Base-by-base conservation (phyloP, 2,329 filamentous ascomycete genomes). In the Botrytis galanthina region DNA sequence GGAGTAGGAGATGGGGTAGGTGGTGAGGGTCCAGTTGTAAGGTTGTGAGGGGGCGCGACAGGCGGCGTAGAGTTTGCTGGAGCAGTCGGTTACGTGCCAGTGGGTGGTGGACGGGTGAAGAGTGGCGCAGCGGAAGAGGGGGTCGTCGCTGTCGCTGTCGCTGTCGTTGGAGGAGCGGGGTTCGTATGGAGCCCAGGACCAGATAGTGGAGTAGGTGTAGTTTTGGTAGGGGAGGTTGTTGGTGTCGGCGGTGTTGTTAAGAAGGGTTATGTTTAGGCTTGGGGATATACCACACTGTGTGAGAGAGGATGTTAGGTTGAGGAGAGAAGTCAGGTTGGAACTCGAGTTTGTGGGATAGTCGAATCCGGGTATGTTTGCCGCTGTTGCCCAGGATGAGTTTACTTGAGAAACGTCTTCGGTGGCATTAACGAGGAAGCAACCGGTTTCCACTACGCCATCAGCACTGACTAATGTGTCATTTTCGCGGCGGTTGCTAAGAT, bases 251-350 rank as follows among this genome's bases (percentile, higher is more conserved):
- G 87, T 88, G 32, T 79, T 76, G 73, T 84, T 84, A 61, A 85
- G 83, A 3, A 91, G 82, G 1, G 88, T 88, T 35, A 80, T 78
- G 78, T 91, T 91, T 14, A 92, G 82, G 4, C 87, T 80, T 0
- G 89, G 85, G 1, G 88, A 89, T 59, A 91, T 85, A 26, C 90
- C 90, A 78, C 90, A 92, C 16, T 83, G 81, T 7, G 86, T 88
- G 2, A 85, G 75, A 37, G 83, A 83, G 6, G 80, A 77, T 18
- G 83, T 77, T 9, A 83, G 76, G 26, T 79, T 77, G 1, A 83
- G 80, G 37, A 85, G 72, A 26, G 80, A 76, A 3, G 51, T 75
- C 70, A 83, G 75, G 42, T 81, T 76, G 73, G 78, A 75, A 20
- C 78, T 76, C 18, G 77, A 74, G 42, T 79, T 78, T 35, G 78